phyloP scores from a whole-genome alignment of 2,329 filamentous ascomycete genomes.

The Fusarium lyarnte region DNA sequence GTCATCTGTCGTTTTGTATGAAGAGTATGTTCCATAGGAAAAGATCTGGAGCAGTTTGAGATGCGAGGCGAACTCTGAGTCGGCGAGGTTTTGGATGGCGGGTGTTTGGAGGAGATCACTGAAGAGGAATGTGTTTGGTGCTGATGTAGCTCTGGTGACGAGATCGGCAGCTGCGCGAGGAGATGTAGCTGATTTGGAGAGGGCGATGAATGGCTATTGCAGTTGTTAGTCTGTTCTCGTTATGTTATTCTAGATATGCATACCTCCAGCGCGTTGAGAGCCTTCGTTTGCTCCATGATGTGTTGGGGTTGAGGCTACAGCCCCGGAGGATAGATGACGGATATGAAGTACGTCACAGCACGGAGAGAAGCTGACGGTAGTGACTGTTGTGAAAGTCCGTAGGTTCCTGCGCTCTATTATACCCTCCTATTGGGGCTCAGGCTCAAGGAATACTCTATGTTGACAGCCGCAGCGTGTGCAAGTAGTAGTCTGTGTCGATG shows the following conservation, averaged over 20 bases:
- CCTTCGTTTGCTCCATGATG: constrained; percentile 78
- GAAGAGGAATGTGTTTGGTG: constrained; percentile 90
- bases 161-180: constrained; percentile 87
- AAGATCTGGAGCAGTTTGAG: constrained; percentile 86
- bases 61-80: constrained; percentile 69
- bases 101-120: constrained; percentile 87
- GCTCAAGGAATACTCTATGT: neutral
- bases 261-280: constrained; percentile 72
- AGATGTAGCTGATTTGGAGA: constrained; percentile 86
- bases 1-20: constrained; percentile 64
- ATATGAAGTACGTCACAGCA: constrained; percentile 8
- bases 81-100: constrained; percentile 77
- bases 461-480: neutral
- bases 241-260: neutral
- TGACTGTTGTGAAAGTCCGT: neutral
- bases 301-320: constrained; percentile 35
- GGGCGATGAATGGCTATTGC: constrained; percentile 85
- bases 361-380: neutral
- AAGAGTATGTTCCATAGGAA: constrained; percentile 87
- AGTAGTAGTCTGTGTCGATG: neutral
- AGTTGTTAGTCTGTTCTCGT: neutral
- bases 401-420: neutral
- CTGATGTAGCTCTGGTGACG: constrained; percentile 87
- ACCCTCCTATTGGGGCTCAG: neutral
- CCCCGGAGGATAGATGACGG: constrained; percentile 27